Conservation (phyloP, 371 early-diverging fungal species). For the Circinella minor region DNA sequence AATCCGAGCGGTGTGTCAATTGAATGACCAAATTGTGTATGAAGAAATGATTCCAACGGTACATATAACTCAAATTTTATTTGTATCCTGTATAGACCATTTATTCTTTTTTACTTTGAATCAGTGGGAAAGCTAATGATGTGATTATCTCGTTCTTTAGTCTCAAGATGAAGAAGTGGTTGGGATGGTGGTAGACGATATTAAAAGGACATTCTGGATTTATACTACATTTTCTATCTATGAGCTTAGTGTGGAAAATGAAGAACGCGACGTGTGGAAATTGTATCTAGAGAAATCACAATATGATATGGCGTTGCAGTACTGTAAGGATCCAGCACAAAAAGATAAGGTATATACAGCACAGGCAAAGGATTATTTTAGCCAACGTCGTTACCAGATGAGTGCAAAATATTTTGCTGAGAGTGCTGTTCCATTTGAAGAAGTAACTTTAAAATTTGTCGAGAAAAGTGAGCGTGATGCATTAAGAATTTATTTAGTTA, state of each 20-base stretch:
- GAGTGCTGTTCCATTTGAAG: slow-evolving; percentile 83
- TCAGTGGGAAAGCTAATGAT: neutral
- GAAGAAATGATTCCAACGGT: slow-evolving; percentile 78
- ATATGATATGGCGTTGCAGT: slow-evolving; percentile 78
- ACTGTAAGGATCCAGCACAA: slow-evolving; percentile 78
- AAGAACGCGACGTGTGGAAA: slow-evolving; percentile 93
- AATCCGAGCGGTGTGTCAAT: slow-evolving; percentile 76
- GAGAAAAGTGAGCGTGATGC: slow-evolving; percentile 76
- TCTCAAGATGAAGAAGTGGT: slow-evolving; percentile 58
- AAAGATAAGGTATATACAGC: slow-evolving; percentile 77
- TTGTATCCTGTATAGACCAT: too few relatives aligned
- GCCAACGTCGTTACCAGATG: slow-evolving; percentile 69
- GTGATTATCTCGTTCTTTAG: slow-evolving; percentile 26
- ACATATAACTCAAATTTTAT: neutral
- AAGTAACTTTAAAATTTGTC: slow-evolving; percentile 80
- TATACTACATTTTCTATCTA: slow-evolving; percentile 78
- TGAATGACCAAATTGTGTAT: slow-evolving; percentile 82
- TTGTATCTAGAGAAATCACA: slow-evolving; percentile 76
- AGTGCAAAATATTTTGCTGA: slow-evolving; percentile 90
- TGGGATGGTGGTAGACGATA: slow-evolving; percentile 74
- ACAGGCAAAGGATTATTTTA: slow-evolving; percentile 88
- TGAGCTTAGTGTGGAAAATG: slow-evolving; percentile 86
- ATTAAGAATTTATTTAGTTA: slow-evolving; percentile 73
- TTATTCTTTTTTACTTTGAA: too few relatives aligned
- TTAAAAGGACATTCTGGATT: slow-evolving; percentile 89